These are phyloP conservation scores for Terfezia boudieri DNA, from an alignment of 495 filamentous ascomycete species.

Conservation along the genomic window DNA sequence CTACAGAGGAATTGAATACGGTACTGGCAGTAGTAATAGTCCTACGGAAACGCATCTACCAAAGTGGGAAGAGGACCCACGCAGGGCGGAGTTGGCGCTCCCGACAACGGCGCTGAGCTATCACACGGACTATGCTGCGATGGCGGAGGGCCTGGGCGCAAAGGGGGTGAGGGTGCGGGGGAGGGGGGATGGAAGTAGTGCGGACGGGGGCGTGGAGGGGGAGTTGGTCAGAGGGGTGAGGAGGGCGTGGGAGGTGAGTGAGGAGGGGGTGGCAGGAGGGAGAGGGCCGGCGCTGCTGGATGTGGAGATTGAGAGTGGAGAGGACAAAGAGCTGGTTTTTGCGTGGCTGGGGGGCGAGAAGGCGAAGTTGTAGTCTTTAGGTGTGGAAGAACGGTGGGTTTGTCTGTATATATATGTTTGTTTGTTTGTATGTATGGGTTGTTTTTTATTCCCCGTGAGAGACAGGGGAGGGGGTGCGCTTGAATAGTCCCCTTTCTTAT, in stretches of 20 bases:
- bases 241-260: slow-evolving; percentile 23
- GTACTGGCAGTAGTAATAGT: slow-evolving; percentile 22
- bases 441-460: too few species aligned
- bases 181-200: background rate
- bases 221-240: slow-evolving; percentile 31
- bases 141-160: slow-evolving; percentile 36
- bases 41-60: slow-evolving; percentile 10
- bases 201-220: slow-evolving; percentile 17
- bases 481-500: too few species aligned
- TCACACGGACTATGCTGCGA: slow-evolving; percentile 35
- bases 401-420: too few species aligned
- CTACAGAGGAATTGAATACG: slow-evolving; percentile 31
- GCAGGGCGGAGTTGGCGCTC: slow-evolving; percentile 20
- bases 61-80: slow-evolving; percentile 18
- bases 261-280: slow-evolving; percentile 11
- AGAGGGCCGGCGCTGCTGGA: slow-evolving; percentile 33
- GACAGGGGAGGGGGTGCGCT: too few species aligned
- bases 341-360: slow-evolving; percentile 17
- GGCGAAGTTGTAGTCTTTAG: background rate
- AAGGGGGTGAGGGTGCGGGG: slow-evolving; percentile 29
- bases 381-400: too few species aligned
- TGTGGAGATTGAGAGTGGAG: slow-evolving; percentile 35
- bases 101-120: slow-evolving; percentile 35
- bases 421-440: too few species aligned
- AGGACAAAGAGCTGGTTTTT: slow-evolving; percentile 27